A percentile compares a stretch with the other conserved stretches of the same genome.
These are phyloP conservation scores for Stenogyne calaminthoides DNA, from an alignment of 305 asterid species.

Conservation along the genomic window DNA sequence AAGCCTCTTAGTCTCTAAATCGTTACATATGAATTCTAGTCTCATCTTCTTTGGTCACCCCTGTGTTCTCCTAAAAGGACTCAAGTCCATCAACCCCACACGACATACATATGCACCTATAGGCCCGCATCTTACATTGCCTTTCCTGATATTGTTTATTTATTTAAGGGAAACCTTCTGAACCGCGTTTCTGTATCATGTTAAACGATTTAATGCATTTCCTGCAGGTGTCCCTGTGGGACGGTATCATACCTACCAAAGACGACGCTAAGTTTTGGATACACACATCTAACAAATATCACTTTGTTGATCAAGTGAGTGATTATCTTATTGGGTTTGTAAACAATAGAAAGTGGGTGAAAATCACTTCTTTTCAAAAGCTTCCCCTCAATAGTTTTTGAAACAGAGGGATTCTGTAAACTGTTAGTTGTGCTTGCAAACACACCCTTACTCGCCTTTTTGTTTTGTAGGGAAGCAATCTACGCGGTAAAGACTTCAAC, in stretches of 20 bases:
- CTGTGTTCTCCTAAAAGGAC: too few relatives aligned
- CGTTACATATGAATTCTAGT: too few relatives aligned
- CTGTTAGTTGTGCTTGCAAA: too few relatives aligned
- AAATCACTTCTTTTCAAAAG: too few relatives aligned
- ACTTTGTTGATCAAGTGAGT: constrained; percentile 78
- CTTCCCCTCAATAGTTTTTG: too few relatives aligned
- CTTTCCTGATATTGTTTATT: neutral
- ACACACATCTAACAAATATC: constrained; percentile 81
- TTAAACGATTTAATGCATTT: neutral
- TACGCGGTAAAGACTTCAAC: constrained; percentile 75
- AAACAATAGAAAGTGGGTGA: too few relatives aligned
- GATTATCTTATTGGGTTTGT: neutral
- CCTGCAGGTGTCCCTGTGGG: constrained; percentile 87
- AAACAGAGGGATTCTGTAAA: too few relatives aligned
- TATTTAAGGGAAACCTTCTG: neutral
- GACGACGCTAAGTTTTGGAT: constrained; percentile 78
- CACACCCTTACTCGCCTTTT: neutral
- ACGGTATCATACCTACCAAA: constrained; percentile 77
- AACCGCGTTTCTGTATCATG: neutral
- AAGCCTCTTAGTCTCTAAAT: too few relatives aligned
- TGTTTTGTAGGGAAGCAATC: constrained; percentile 78
- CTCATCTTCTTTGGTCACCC: too few relatives aligned
- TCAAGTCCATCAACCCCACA: too few relatives aligned
- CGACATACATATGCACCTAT: too few relatives aligned
- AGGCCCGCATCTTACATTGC: neutral